These are phyloP conservation scores for Aspergillus campestris DNA, from an alignment of 495 filamentous ascomycete species.

Conservation along the genomic window DNA sequence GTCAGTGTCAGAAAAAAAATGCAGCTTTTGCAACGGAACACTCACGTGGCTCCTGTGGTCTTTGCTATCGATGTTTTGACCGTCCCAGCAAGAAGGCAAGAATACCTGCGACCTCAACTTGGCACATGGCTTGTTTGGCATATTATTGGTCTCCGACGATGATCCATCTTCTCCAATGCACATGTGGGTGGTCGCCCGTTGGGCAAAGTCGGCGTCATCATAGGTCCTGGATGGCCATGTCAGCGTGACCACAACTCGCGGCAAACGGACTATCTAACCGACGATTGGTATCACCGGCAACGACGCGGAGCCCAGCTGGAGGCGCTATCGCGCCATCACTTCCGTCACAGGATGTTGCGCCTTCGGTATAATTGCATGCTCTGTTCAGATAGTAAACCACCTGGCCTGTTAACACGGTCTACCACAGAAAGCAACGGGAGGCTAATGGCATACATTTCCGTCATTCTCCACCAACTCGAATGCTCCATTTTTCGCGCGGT, in stretches of 20 bases:
- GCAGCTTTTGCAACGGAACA: background rate
- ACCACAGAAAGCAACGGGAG: too few species aligned
- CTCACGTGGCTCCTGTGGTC: constrained; percentile 43
- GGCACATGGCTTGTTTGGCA: constrained; percentile 9
- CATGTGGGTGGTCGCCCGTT: constrained; percentile 18
- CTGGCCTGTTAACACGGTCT: background rate
- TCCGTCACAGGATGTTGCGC: constrained; percentile 3
- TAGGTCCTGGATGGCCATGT: constrained; percentile 8
- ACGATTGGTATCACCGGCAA: constrained; percentile 51
- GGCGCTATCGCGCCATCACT: constrained; percentile 8
- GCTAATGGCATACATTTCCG: constrained; percentile 3
- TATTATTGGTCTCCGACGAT: constrained; percentile 15
- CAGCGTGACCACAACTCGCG: background rate
- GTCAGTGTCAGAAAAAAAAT: background rate
- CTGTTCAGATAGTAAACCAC: constrained; percentile 19
- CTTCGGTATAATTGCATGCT: constrained; percentile 15
- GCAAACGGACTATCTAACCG: constrained; percentile 7
- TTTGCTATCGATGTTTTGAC: constrained; percentile 42
- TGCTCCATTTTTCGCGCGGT: constrained; percentile 47
- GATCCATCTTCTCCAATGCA: constrained; percentile 12
- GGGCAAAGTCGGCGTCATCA: constrained; percentile 12
- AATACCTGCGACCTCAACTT: constrained; percentile 41
- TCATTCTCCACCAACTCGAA: constrained; percentile 32
- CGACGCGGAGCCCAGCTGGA: constrained; percentile 63
- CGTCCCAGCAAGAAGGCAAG: constrained; percentile 53